Evolutionary conservation across 2,329 filamentous ascomycete species (phyloP).

Genomic region (Neofusicoccum parvum): DNA sequence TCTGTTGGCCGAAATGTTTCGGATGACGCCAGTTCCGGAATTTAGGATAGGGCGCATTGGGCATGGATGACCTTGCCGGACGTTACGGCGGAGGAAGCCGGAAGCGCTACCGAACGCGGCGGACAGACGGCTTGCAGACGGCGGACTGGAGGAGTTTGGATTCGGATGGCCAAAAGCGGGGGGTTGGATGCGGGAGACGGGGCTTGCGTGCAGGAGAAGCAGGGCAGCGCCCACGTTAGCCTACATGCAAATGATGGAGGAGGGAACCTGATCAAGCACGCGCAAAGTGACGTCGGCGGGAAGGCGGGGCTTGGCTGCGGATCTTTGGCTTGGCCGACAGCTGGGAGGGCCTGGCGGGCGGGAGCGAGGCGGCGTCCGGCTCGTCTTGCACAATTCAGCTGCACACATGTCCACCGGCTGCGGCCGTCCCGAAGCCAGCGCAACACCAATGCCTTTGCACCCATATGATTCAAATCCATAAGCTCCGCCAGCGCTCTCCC

Average conservation of each 20-base stretch:
- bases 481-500: neutral
- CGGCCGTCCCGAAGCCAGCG: conserved; percentile 7
- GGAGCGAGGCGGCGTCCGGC: conserved; percentile 4
- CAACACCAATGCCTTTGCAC: conserved; percentile 4
- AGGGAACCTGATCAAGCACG: neutral
- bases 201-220: neutral
- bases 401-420: neutral
- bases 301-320: conserved; percentile 8
- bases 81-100: neutral
- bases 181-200: neutral
- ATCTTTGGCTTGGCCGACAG: neutral
- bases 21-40: neutral
- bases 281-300: conserved; percentile 4
- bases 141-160: neutral
- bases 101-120: neutral
- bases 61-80: neutral
- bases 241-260: neutral
- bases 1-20: neutral
- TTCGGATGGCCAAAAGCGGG: neutral
- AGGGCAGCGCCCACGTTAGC: neutral
- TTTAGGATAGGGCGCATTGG: neutral
- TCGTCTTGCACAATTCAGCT: conserved; percentile 15
- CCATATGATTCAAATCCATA: neutral
- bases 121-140: neutral
- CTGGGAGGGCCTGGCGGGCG: neutral